A percentile compares a stretch with the other conserved stretches of the same genome.
These are phyloP conservation scores for Fraxinus cuspidata DNA, from an alignment of 257 asterid genomes.

Conservation along the genomic window DNA sequence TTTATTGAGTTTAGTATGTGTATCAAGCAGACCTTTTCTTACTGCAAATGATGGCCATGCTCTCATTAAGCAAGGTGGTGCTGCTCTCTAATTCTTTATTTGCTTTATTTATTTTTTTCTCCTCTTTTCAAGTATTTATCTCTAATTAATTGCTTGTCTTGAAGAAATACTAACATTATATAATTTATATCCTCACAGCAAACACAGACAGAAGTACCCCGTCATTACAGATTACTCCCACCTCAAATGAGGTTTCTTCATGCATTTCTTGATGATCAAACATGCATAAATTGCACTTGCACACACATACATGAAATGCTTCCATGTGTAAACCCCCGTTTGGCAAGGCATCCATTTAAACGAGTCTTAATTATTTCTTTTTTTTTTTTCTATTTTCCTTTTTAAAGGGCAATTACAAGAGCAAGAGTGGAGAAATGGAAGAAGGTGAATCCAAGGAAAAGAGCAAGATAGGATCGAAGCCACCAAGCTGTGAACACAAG, in stretches of 20 bases:
- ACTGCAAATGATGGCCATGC: constrained; percentile 31
- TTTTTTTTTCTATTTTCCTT: neutral
- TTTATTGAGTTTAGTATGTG: constrained; percentile 39
- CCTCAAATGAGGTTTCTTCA: constrained; percentile 34
- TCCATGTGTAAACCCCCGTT: no score
- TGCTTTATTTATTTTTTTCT: neutral
- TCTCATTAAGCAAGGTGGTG: constrained; percentile 24
- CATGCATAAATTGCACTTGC: no score
- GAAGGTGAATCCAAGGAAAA: constrained; percentile 23
- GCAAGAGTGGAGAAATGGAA: constrained; percentile 6
- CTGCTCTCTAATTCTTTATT: neutral
- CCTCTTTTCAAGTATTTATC: neutral
- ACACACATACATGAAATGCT: no score
- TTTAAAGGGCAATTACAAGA: constrained; percentile 4
- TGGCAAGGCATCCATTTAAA: no score
- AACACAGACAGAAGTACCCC: constrained; percentile 20
- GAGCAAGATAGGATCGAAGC: constrained; percentile 65
- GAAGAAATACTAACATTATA: neutral
- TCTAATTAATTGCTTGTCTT: neutral
- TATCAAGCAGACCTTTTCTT: constrained; percentile 39
- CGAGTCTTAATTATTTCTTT: no score
- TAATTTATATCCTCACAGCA: constrained; percentile 11
- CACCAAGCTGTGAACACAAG: constrained; percentile 82
- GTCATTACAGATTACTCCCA: constrained; percentile 21
- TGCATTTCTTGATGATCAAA: neutral